These are phyloP conservation scores for Lanmaoa rubissima DNA, from an alignment of 768 basidiomycete genomes.

Conservation along the genomic window DNA sequence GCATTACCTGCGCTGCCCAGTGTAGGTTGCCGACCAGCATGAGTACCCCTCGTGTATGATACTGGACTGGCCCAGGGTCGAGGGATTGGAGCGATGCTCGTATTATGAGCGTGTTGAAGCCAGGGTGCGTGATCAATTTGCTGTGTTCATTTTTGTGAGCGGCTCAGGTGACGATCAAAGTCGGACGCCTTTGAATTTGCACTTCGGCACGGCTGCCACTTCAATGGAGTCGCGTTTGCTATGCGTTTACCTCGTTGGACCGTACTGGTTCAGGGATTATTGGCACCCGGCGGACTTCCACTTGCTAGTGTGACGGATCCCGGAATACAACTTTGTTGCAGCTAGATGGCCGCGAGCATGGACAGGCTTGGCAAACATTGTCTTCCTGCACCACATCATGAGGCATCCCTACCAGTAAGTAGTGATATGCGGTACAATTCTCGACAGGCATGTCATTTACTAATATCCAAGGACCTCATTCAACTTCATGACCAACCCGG, in stretches of 20 bases:
- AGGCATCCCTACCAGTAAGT: conserved; percentile 3
- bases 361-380: neutral
- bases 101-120: neutral
- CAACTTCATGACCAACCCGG: conserved; percentile 1
- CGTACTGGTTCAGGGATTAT: neutral
- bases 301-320: neutral
- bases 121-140: neutral
- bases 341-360: conserved; percentile 2
- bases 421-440: neutral
- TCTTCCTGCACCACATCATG: neutral
- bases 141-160: neutral
- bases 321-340: neutral
- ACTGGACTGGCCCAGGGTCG: neutral
- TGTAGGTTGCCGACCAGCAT: conserved; percentile 8
- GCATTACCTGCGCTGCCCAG: neutral
- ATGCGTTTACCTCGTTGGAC: conserved; percentile 2
- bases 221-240: neutral
- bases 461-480: conserved; percentile 2
- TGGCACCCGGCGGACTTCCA: neutral
- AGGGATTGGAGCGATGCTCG: neutral
- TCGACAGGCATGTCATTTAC: conserved; percentile 1
- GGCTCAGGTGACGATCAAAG: no score
- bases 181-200: neutral
- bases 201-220: neutral
- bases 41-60: conserved; percentile 19